Evolutionary conservation across 108 stramenopile genomes (phyloP).

Genomic region (Cyclotella kingstonii): DNA sequence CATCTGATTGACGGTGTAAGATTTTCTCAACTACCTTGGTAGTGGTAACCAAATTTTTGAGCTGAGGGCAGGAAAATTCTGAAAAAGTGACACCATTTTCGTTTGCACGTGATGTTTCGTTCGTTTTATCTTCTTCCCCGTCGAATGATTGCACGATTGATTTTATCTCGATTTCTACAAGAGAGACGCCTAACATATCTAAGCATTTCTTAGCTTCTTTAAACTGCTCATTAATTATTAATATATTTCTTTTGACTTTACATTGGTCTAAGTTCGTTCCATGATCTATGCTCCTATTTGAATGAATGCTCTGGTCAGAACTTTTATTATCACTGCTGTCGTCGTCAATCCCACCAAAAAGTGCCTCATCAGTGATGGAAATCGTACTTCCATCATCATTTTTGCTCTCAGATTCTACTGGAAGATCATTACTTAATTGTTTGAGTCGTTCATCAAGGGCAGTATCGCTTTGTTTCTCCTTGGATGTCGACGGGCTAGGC

Average conservation of each 20-base stretch:
- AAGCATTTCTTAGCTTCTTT: conserved; percentile 41
- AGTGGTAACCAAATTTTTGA: neutral
- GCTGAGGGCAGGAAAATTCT: no score
- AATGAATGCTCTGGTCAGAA: no score
- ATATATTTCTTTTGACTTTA: no score
- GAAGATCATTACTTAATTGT: neutral
- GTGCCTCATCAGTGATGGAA: conserved; percentile 40
- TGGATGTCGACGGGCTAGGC: no score
- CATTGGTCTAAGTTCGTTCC: no score
- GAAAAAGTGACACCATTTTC: no score
- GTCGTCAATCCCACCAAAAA: conserved; percentile 35
- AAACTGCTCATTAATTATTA: conserved; percentile 16
- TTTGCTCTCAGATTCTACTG: neutral
- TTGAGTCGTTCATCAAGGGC: neutral
- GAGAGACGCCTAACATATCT: conserved; percentile 45
- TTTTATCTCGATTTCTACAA: conserved; percentile 45
- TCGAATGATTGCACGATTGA: neutral
- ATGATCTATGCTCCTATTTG: no score
- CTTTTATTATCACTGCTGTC: conserved; percentile 1
- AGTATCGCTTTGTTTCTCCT: neutral
- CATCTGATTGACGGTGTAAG: conserved; percentile 44
- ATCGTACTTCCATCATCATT: conserved; percentile 15
- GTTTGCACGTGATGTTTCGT: no score
- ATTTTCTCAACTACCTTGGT: conserved; percentile 12
- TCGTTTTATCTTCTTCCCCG: neutral